Percentiles rank a stretch among this genome's conserved stretches.
These are phyloP conservation scores for Coemansia sp. DNA, from an alignment of 192 early-diverging fungal species.

Conservation along the genomic window DNA sequence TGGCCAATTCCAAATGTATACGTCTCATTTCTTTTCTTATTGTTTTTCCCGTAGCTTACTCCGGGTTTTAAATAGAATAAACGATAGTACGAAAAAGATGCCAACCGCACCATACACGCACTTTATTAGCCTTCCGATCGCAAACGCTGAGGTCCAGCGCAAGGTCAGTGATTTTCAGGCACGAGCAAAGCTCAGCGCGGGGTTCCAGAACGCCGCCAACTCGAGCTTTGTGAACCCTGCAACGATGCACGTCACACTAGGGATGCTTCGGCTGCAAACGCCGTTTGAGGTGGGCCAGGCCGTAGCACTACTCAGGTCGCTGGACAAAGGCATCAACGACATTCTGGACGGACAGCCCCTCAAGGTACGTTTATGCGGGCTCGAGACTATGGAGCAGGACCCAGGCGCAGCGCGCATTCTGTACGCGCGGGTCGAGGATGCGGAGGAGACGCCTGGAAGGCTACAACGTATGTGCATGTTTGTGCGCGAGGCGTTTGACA, in stretches of 20 bases:
- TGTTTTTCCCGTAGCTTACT: too few relatives aligned
- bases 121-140: slow-evolving; percentile 41
- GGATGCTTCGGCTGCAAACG: slow-evolving; percentile 43
- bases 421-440: slow-evolving; percentile 28
- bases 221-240: slow-evolving; percentile 21
- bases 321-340: slow-evolving; percentile 15
- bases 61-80: too few relatives aligned
- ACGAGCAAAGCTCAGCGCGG: neutral
- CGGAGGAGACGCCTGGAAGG: slow-evolving; percentile 9
- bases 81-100: slow-evolving; percentile 15
- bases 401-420: slow-evolving; percentile 19
- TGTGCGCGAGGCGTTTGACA: slow-evolving; percentile 28
- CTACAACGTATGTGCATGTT: slow-evolving; percentile 25
- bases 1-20: too few relatives aligned
- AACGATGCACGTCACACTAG: slow-evolving; percentile 39
- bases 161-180: slow-evolving; percentile 25
- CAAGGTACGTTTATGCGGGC: slow-evolving; percentile 17
- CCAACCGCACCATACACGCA: slow-evolving; percentile 39
- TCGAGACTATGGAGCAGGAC: slow-evolving; percentile 36
- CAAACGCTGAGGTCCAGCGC: slow-evolving; percentile 27
- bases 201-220: neutral
- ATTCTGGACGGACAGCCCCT: slow-evolving; percentile 17
- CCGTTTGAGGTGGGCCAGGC: slow-evolving; percentile 16
- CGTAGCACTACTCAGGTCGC: slow-evolving; percentile 27
- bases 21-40: too few relatives aligned